Percentiles rank a stretch among this genome's conserved stretches.
Conservation (phyloP, 345 rosid genomes). For the Diplotaxis tenuifolia region DNA sequence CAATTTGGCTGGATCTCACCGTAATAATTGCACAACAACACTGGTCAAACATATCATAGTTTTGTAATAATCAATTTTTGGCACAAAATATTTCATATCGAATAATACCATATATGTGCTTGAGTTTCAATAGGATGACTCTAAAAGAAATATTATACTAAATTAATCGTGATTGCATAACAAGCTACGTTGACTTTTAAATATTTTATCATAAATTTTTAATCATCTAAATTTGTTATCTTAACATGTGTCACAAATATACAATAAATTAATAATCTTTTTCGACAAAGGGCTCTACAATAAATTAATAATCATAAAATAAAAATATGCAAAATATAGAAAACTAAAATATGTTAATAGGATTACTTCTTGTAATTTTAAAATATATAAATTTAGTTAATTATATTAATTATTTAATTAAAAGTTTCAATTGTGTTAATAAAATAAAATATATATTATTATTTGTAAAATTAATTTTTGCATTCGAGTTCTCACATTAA, state of each 20-base stretch:
- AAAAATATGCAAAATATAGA: neutral
- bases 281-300: too few relatives aligned
- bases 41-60: conserved; percentile 2
- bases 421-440: too few relatives aligned
- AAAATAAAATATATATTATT: too few relatives aligned
- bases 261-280: too few relatives aligned
- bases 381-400: too few relatives aligned
- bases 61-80: neutral
- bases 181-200: neutral
- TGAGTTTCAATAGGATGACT: neutral
- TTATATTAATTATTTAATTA: too few relatives aligned
- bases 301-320: too few relatives aligned
- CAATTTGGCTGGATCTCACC: neutral
- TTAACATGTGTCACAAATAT: neutral
- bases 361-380: neutral
- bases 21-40: conserved; percentile 1
- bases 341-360: neutral
- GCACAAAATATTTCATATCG: neutral
- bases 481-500: too few relatives aligned
- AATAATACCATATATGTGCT: neutral
- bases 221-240: neutral
- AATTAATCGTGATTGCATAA: neutral
- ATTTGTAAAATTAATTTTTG: too few relatives aligned
- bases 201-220: neutral
- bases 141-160: neutral